These are phyloP conservation scores for Ganoderma multipileum DNA, from an alignment of 1,284 basidiomycete genomes.

Conservation along the genomic window DNA sequence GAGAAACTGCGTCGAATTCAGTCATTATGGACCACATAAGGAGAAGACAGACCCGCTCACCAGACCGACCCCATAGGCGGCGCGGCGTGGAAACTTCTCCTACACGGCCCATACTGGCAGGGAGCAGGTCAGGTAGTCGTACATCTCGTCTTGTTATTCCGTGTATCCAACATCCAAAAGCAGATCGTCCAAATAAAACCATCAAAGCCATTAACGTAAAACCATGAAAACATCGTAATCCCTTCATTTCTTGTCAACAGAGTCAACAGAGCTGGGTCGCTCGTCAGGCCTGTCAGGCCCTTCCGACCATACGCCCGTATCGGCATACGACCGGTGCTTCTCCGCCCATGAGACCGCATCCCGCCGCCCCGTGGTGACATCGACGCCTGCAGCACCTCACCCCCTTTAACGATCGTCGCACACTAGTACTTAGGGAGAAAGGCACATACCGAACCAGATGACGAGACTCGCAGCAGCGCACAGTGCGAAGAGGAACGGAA, in stretches of 20 bases:
- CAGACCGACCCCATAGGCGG: neutral
- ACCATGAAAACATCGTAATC: neutral
- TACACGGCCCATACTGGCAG: neutral
- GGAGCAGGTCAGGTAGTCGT: neutral
- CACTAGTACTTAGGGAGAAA: neutral
- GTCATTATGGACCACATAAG: neutral
- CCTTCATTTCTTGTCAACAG: slow-evolving; percentile 2
- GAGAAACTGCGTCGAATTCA: neutral
- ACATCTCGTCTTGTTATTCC: neutral
- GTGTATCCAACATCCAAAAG: neutral
- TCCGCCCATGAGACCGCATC: slow-evolving; percentile 73
- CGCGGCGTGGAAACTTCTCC: neutral
- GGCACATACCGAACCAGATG: slow-evolving; percentile 66
- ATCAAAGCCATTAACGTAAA: neutral
- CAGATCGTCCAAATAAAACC: neutral
- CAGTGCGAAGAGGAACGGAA: slow-evolving; percentile 83
- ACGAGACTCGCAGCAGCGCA: slow-evolving; percentile 68
- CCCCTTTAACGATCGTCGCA: neutral
- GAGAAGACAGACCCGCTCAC: neutral
- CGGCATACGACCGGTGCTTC: slow-evolving; percentile 39
- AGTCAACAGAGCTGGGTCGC: neutral
- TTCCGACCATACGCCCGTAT: slow-evolving; percentile 33
- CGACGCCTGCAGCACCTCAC: slow-evolving; percentile 48
- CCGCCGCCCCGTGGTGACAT: slow-evolving; percentile 70
- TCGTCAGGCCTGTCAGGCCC: slow-evolving; percentile 35